Evolutionary conservation across 441 rosid genomes (phyloP).

Genomic region (Syzygium syzygioides): DNA sequence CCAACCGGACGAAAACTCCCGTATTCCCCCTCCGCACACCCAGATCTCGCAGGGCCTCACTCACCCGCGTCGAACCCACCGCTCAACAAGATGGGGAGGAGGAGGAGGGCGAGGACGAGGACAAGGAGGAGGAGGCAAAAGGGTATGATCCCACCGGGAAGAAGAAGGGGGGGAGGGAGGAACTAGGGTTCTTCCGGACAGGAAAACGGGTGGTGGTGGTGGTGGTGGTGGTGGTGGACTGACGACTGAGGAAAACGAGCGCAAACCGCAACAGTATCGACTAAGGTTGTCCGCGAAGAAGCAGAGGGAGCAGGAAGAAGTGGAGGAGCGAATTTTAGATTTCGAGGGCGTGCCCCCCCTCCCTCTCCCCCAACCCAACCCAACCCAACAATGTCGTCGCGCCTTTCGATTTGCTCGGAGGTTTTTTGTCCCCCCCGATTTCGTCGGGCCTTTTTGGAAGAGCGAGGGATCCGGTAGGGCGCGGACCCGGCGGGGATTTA

Average conservation of each 20-base stretch:
- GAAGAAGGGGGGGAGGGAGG: neutral
- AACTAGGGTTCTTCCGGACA: neutral
- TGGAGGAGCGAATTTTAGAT: neutral
- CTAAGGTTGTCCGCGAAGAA: neutral
- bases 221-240: too few species aligned
- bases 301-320: neutral
- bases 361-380: too few species aligned
- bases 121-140: neutral
- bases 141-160: neutral
- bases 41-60: neutral
- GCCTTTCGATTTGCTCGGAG: neutral
- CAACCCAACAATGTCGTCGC: too few species aligned
- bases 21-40: neutral
- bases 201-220: accelerated
- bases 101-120: neutral
- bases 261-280: neutral
- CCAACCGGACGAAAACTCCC: neutral
- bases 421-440: neutral
- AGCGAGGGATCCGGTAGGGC: neutral
- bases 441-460: neutral
- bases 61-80: neutral
- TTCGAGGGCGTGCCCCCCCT: too few species aligned
- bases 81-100: neutral
- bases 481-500: conserved; percentile 4
- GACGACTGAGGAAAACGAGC: neutral